phyloP scores from a whole-genome alignment of 306 rosid species.

The Pyrus bretschneideri region DNA sequence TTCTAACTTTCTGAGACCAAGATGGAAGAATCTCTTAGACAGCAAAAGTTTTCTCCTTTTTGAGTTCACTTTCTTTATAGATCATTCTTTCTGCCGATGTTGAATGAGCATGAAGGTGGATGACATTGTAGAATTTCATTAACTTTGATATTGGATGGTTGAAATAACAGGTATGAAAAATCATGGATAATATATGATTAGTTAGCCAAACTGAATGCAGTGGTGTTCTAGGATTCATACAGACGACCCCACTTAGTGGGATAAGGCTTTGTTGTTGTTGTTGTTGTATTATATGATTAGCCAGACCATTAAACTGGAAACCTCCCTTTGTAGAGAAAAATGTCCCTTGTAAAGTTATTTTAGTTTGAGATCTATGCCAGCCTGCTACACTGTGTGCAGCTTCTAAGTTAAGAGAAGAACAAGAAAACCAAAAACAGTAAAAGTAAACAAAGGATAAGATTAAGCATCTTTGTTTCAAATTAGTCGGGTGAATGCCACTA shows the following conservation, averaged over 20 bases:
- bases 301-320: not conserved
- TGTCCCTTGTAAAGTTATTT: not conserved
- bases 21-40: constrained; percentile 30
- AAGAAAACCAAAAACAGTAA: not conserved
- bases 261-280: no score
- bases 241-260: no score
- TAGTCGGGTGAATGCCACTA: not conserved
- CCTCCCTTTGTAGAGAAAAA: not conserved
- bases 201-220: no score
- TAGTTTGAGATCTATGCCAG: not conserved
- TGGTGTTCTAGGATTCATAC: no score
- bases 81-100: constrained; percentile 12
- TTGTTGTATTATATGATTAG: not conserved
- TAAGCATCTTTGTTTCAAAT: constrained; percentile 8
- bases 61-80: constrained; percentile 18
- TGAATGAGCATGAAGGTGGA: constrained; percentile 13
- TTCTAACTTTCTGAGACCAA: constrained; percentile 30
- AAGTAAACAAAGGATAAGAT: not conserved
- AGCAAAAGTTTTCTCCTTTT: constrained; percentile 18
- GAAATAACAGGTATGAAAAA: constrained; percentile 8
- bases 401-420: not conserved
- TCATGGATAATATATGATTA: not conserved
- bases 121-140: constrained; percentile 18
- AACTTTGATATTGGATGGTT: constrained; percentile 1
- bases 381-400: not conserved